phyloP scores from a whole-genome alignment of 2,329 filamentous ascomycete genomes.

The Microthyrium microscopicum region DNA sequence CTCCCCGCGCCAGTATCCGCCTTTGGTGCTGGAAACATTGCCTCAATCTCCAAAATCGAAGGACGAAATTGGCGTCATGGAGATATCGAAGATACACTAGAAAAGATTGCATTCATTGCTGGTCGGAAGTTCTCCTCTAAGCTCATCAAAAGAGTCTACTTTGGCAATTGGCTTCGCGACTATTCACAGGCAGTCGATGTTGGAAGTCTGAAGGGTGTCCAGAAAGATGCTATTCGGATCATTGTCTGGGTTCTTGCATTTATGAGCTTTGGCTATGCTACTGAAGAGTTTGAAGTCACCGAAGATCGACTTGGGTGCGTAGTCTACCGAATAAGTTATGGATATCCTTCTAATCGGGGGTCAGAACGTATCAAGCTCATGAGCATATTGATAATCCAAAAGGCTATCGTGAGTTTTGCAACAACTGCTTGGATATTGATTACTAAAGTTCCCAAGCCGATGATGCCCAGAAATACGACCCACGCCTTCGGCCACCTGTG shows the following conservation, averaged over 20 bases:
- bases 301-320: constrained; percentile 33
- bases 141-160: constrained; percentile 30
- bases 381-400: constrained; percentile 37
- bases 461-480: constrained; percentile 71
- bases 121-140: constrained; percentile 27
- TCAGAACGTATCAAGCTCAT: constrained; percentile 14
- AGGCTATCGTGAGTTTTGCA: constrained; percentile 19
- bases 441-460: no score
- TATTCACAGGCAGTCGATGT: constrained; percentile 39
- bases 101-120: constrained; percentile 28
- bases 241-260: constrained; percentile 39
- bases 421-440: background rate
- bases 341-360: no score
- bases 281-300: constrained; percentile 39
- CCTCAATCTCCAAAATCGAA: constrained; percentile 25
- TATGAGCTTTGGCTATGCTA: constrained; percentile 40
- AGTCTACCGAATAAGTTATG: no score
- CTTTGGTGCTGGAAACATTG: constrained; percentile 34
- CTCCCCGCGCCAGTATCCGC: constrained; percentile 16
- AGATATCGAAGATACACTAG: constrained; percentile 35
- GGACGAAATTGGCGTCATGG: constrained; percentile 36
- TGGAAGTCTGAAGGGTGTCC: constrained; percentile 35
- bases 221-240: constrained; percentile 35
- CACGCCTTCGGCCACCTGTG: constrained; percentile 66
- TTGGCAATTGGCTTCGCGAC: constrained; percentile 31